Evolutionary conservation across 306 rosid genomes (phyloP), one percentile per base, ranked within the genome.

Genomic region (Biancaea sappan): DNA sequence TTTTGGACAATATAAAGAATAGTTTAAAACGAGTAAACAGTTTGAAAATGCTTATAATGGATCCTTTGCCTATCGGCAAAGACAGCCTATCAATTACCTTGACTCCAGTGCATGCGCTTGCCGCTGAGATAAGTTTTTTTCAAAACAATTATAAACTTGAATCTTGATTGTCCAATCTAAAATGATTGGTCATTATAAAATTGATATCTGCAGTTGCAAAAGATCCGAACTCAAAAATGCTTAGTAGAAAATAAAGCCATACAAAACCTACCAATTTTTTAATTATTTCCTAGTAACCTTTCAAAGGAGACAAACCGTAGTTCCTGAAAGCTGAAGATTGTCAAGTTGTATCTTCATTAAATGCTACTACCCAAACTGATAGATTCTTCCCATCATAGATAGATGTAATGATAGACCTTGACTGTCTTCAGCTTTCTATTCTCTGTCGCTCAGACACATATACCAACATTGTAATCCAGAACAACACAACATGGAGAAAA

Each of bases 341-440:
- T 56, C 54, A 16, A 46, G 63, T 56, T 34, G 47, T 37, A 57
- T 37, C 64, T 63, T 64, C 60, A 63, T 70, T 8, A 5, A 75
- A 75, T 71, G 81, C 66, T 47, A 64, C 66, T 47, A 64, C 53
- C 71, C 78, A 71, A 77, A 52, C 46, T 47, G 41, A 64, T 62
- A 59, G n/a, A 48, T 14, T 12, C 44, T 34, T 50, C 22, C 22
- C 37, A 22, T 64, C 22, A 44, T 18, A 75, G 58, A 34, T 43
- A 70, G 64, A 75, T 41, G 37, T 31, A 50, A 60, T n/a, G 19
- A 69, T 54, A 11, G 66, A 31, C 73, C 53, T 52, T 40, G 61
- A 51, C 61, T 61, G 3, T 11, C 50, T 76, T n/a, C n/a, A n/a
- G n/a, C 65, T 79, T 61, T 56, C 60, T 53, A 13, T 73, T 76